phyloP scores from a whole-genome alignment of 2,329 filamentous ascomycete genomes.

The Aureobasidium sp. region DNA sequence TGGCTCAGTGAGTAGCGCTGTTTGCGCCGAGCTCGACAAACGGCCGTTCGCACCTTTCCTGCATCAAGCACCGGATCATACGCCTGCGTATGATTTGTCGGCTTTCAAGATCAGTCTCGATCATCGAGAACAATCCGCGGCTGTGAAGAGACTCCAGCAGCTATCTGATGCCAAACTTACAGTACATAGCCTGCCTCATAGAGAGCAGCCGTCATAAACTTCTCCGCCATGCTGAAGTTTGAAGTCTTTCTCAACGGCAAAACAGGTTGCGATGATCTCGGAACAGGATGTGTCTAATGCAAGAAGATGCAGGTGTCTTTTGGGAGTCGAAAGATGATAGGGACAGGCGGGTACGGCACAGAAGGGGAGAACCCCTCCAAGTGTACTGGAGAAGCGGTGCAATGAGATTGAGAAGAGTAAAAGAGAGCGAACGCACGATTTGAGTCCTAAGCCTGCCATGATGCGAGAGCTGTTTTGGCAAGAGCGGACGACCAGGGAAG shows the following conservation, averaged over 20 bases:
- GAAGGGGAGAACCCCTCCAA: too few relatives aligned
- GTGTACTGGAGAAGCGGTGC: not conserved
- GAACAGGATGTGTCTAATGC: not conserved
- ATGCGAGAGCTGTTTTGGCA: not conserved
- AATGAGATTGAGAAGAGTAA: not conserved
- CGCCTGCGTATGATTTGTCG: not conserved
- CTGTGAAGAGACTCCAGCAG: not conserved
- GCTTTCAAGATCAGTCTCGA: too few relatives aligned
- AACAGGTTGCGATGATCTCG: not conserved
- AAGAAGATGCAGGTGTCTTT: not conserved
- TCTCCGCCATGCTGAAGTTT: not conserved
- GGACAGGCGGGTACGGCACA: not conserved
- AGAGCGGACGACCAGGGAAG: constrained; percentile 4
- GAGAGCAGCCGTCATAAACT: constrained; percentile 6
- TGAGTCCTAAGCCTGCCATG: constrained; percentile 14
- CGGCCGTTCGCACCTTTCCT: not conserved
- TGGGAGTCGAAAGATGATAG: not conserved
- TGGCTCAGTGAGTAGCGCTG: not conserved
- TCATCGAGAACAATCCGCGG: not conserved
- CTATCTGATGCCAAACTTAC: not conserved
- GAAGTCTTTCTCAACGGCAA: not conserved
- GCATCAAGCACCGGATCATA: not conserved
- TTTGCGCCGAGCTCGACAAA: constrained; percentile 12
- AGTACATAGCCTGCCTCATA: constrained; percentile 8
- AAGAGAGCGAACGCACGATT: constrained; percentile 8